A percentile compares a stretch with the other conserved stretches of the same genome.
Evolutionary conservation across 805 yeast species (phyloP).

Genomic region (Yamadazyma nakazawae): DNA sequence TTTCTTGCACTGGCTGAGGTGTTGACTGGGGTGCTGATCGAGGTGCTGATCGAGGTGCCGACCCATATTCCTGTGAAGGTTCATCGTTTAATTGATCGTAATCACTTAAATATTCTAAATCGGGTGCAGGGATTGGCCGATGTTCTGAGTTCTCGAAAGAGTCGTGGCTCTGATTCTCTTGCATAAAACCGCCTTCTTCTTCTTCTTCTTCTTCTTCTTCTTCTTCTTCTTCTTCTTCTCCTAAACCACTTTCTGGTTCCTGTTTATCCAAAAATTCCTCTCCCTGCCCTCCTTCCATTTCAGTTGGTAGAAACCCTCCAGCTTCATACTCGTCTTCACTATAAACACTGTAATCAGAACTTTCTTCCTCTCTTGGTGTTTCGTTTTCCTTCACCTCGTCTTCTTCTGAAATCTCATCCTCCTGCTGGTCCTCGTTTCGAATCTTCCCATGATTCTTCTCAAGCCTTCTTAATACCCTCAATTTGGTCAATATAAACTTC

Average conservation of each 20-base stretch:
- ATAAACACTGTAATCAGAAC: conserved; percentile 8
- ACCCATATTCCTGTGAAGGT: too few relatives aligned
- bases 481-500: conserved; percentile 50
- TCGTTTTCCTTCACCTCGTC: conserved; percentile 2
- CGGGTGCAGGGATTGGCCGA: too few relatives aligned
- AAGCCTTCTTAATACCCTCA: conserved; percentile 47
- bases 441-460: conserved; percentile 48
- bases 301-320: conserved; percentile 15
- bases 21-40: too few relatives aligned
- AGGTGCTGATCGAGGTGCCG: too few relatives aligned
- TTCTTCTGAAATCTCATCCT: neutral
- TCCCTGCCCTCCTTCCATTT: conserved; percentile 1
- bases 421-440: conserved; percentile 13
- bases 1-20: too few relatives aligned
- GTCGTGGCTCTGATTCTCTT: too few relatives aligned
- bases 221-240: neutral
- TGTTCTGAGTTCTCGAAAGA: too few relatives aligned
- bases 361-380: too few relatives aligned
- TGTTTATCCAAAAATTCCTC: neutral
- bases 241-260: neutral
- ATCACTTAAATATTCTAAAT: too few relatives aligned
- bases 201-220: too few relatives aligned
- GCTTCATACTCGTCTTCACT: conserved; percentile 11
- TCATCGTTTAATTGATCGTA: too few relatives aligned
- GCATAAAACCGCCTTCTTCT: too few relatives aligned